Evolutionary conservation across 2,329 filamentous ascomycete genomes (phyloP).

Genomic region (Truncatella angustata): DNA sequence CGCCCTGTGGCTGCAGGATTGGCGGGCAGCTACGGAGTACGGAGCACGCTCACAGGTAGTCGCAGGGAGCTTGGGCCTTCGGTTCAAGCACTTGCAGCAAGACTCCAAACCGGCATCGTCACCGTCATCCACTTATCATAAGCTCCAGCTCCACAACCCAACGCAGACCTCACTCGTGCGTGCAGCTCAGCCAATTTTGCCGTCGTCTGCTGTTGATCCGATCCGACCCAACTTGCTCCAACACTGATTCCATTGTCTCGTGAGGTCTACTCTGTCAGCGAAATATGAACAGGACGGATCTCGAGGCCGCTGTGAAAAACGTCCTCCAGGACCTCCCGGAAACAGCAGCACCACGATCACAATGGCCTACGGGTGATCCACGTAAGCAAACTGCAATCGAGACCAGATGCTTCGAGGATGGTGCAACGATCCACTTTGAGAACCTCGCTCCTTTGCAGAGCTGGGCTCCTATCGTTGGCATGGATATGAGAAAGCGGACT

Average conservation of each 20-base stretch:
- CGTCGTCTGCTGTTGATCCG: too few relatives aligned
- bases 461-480: constrained; percentile 12
- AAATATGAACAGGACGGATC: constrained; percentile 11
- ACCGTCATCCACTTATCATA: neutral
- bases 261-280: too few relatives aligned
- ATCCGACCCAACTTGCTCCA: too few relatives aligned
- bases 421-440: constrained; percentile 27
- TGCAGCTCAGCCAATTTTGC: too few relatives aligned
- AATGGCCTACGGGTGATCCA: constrained; percentile 22
- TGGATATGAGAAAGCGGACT: neutral
- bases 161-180: too few relatives aligned
- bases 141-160: too few relatives aligned
- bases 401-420: constrained; percentile 20
- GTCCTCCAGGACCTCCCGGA: constrained; percentile 9
- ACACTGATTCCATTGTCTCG: too few relatives aligned
- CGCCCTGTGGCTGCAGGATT: too few relatives aligned
- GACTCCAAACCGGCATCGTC: neutral
- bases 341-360: constrained; percentile 10
- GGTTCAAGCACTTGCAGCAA: neutral
- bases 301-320: neutral
- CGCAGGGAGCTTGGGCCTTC: neutral
- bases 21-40: too few relatives aligned
- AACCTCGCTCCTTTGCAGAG: constrained; percentile 14
- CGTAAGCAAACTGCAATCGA: constrained; percentile 18
- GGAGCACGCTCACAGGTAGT: too few relatives aligned